Evolutionary conservation across 1,139 yeast genomes (phyloP), one percentile per base, ranked within the genome.

Genomic region (Geotrichum phurueaensis): DNA sequence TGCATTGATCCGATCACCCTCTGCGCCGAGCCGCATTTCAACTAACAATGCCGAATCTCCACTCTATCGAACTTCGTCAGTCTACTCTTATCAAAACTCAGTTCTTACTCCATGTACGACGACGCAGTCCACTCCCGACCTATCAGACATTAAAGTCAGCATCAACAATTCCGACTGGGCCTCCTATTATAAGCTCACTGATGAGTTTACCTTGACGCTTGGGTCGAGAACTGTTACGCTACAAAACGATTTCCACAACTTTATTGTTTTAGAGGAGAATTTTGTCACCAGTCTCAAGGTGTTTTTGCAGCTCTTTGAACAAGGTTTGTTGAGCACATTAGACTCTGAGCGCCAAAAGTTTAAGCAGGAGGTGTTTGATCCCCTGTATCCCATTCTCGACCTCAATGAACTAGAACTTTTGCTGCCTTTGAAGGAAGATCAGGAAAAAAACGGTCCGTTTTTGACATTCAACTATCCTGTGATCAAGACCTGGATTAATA

Each of bases 201-300:
- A 39, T 2, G 63, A 58, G 20, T 33, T 23, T 23, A 27, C 52
- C 52, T 47, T 56, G 7, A 29, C 39, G 22, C 56, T 51, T 27
- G 59, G 51, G 20, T 27, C 48, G 10, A 49, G 31, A 9, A 58
- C 54, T 18, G 29, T 61, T 39, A 49, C 47, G 10, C 51, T 56
- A 6, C 63, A 61, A 51, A 56, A 60, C 36, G 61, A 61, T 22
- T 23, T 61, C 7, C 61, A 61, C 29, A 51, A 55, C 51, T 55
- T 61, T 4, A 59, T 61, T 22, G 50, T 29, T 5, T 49, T 52
- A 1, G 63, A 61, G 25, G 57, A 56, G 33, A 61, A 61, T 23
- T 61, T 51, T 54, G 62, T 61, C 15, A 43, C 36, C 18, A 57
- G 53, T 27, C 48, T 56, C 7, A 45, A 51, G 10, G 57, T 55